Base-by-base conservation (phyloP, 768 basidiomycete species). In the Termitomyces sp. region DNA sequence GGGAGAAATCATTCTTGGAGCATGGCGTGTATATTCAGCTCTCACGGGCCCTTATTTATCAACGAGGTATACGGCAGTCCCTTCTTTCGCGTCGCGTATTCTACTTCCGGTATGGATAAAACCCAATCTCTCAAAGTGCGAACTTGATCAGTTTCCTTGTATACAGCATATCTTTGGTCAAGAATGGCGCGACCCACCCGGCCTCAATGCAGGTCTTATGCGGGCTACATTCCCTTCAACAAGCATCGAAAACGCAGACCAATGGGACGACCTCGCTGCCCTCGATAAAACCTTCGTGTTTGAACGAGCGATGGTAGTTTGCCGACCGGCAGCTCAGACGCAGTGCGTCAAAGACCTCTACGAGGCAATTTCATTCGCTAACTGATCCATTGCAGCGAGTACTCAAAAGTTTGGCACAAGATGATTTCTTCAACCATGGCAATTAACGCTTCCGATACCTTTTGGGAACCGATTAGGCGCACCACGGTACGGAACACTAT, bases 201-300 rank as follows among this genome's bases (percentile, higher is more conserved):
- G 64, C 12, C 51, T 67, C 10, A 65, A 63, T 27, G 77, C 82
- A 20, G 82, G 83, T 49, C 75, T 90, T 59, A 74, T 90, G 59
- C 82, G 85, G 26, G 79, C 83, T 5, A 79, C 80, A 0, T 90
- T 90, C 65, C 87, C 87, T 5, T 74, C 72, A 10, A 64, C 80
- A 6, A 70, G 84, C 1, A 79, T 90, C 29, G 86, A 89, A 60
- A 72, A 77, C 31, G 71, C 76, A 13, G 71, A 74, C 26, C 83
- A 87, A 62, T 92, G 90, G 86, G 61, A 75, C 8, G 88, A 90
- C 67, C 74, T 88, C 31, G 71, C 74, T 13, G 61, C 52, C 10
- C 62, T 75, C n/a, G 66, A 70, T 24, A 69, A 68, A n/a, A 85
- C 84, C 6, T 80, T 84, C 68, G 77, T 85, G 43, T 87, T 90